These are phyloP conservation scores for Madurella mycetomatis DNA, from an alignment of 2,329 filamentous ascomycete species.

Conservation along the genomic window DNA sequence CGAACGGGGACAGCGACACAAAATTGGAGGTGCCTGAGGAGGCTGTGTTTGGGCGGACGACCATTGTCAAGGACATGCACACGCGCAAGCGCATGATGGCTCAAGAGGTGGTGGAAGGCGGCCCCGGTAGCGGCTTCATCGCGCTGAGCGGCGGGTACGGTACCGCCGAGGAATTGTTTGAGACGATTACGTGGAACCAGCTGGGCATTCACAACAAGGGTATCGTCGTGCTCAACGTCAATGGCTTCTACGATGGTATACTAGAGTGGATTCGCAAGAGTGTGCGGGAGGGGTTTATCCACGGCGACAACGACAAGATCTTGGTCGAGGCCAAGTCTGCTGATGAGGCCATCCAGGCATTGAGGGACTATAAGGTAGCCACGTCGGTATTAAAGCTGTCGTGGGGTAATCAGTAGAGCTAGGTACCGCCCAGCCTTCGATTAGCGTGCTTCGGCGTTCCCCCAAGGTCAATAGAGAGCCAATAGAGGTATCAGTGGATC, in stretches of 20 bases:
- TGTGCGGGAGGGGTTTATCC: conserved; percentile 73
- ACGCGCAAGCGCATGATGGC: conserved; percentile 94
- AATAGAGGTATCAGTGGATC: conserved; percentile 2
- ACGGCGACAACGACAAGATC: conserved; percentile 65
- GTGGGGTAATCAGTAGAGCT: conserved; percentile 64
- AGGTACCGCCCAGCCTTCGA: not conserved
- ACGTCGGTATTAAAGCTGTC: conserved; percentile 73
- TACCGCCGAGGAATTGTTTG: conserved; percentile 92
- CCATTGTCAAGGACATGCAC: conserved; percentile 93
- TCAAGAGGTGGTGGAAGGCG: conserved; percentile 74
- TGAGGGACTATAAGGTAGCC: conserved; percentile 72
- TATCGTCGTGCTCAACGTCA: conserved; percentile 79
- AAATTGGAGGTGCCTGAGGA: conserved; percentile 57
- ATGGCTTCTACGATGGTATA: conserved; percentile 88
- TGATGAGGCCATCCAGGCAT: conserved; percentile 64
- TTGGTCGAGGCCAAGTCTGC: conserved; percentile 70
- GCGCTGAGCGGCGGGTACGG: conserved; percentile 87
- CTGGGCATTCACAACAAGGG: conserved; percentile 81
- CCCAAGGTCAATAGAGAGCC: not conserved
- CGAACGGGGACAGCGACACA: conserved; percentile 36
- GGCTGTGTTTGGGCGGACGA: conserved; percentile 72
- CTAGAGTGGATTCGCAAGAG: conserved; percentile 75
- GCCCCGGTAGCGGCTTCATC: conserved; percentile 81
- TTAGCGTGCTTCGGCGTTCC: not conserved
- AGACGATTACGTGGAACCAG: conserved; percentile 92